A percentile compares a stretch with the other conserved stretches of the same genome.
Conservation (phyloP, 1,139 yeast genomes). For the Protomyces gravidus region DNA sequence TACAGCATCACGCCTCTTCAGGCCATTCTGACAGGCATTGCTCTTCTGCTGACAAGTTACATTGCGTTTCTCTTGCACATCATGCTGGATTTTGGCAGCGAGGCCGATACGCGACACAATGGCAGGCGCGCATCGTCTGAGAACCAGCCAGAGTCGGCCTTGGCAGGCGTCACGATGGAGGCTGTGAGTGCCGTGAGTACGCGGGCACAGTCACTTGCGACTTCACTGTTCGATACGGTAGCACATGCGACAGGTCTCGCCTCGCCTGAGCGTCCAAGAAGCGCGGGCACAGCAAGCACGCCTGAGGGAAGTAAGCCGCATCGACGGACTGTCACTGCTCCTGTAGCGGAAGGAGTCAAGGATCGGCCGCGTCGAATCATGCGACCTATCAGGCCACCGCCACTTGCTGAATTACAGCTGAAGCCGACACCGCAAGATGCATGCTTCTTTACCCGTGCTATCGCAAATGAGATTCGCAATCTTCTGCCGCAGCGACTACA, state of each 20-base stretch:
- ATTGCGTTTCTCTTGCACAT: background rate
- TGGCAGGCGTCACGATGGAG: too few species aligned
- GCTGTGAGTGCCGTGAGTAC: background rate
- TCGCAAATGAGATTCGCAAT: conserved; percentile 70
- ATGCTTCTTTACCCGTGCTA: conserved; percentile 50
- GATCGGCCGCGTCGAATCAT: conserved; percentile 5
- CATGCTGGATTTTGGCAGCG: background rate
- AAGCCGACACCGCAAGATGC: conserved; percentile 51
- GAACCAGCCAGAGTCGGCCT: too few species aligned
- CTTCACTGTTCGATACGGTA: background rate
- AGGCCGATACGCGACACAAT: background rate
- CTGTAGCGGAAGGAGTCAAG: background rate
- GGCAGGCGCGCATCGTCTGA: too few species aligned
- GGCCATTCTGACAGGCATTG: background rate
- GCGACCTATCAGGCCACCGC: conserved; percentile 37
- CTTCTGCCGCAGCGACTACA: conserved; percentile 66
- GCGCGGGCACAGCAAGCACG: background rate
- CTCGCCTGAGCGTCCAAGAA: background rate
- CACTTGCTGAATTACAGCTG: conserved; percentile 49
- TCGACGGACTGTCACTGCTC: background rate
- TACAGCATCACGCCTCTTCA: background rate
- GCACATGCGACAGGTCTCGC: background rate
- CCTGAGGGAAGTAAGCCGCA: background rate
- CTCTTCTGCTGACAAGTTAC: background rate
- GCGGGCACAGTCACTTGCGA: background rate